phyloP scores from a whole-genome alignment of 2,329 filamentous ascomycete species.

The Colletotrichum aenigma region DNA sequence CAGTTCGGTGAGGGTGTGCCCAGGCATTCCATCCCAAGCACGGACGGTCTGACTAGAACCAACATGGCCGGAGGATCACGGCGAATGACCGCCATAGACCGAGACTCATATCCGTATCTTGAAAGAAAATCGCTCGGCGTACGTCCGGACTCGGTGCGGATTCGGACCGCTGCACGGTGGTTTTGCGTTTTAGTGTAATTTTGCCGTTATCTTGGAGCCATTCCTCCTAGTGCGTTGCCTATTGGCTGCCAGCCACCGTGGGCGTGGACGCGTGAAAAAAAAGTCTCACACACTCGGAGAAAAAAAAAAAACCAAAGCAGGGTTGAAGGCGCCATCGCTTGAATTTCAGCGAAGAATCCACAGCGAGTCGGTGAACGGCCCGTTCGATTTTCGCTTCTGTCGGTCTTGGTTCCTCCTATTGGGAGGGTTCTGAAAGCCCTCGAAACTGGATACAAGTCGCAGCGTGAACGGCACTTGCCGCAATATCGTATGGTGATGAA shows the following conservation, averaged over 20 bases:
- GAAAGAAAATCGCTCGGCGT: not conserved
- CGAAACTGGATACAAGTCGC: not conserved
- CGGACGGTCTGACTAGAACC: not conserved
- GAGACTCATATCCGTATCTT: not conserved
- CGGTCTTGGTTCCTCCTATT: not conserved
- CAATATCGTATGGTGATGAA: constrained; percentile 11
- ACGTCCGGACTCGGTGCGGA: constrained; percentile 5
- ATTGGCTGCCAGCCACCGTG: constrained; percentile 9
- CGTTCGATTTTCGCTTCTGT: not conserved
- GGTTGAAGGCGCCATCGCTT: constrained; percentile 15
- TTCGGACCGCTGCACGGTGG: constrained; percentile 12
- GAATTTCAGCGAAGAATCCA: constrained; percentile 15
- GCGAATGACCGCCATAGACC: not conserved
- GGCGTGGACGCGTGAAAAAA: not conserved
- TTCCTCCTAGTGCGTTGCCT: not conserved
- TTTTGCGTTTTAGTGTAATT: not conserved
- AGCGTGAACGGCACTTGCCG: not conserved
- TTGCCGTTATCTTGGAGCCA: constrained; percentile 11
- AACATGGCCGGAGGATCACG: not conserved
- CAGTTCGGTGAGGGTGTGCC: not conserved
- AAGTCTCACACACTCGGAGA: constrained; percentile 3
- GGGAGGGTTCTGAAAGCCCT: not conserved
- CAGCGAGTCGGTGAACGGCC: constrained; percentile 9
- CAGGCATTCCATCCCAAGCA: not conserved
- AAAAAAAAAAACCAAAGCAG: not conserved